These are phyloP conservation scores for Aspergillus novoparasiticus DNA, from an alignment of 2,329 filamentous ascomycete genomes.

Conservation along the genomic window DNA sequence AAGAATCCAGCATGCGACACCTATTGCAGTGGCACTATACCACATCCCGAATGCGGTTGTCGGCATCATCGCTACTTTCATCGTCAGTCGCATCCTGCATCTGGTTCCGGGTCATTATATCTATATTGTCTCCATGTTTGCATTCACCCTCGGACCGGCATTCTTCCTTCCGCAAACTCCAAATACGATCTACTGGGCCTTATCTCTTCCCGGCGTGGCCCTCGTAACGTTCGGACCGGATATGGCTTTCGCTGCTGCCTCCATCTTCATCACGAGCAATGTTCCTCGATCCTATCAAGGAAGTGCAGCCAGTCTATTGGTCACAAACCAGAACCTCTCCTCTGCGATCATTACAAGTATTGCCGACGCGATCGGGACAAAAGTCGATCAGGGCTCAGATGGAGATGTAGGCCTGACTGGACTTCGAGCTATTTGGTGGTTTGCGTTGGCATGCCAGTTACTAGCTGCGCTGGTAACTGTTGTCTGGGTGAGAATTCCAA, in stretches of 20 bases:
- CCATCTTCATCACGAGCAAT: slow-evolving; percentile 53
- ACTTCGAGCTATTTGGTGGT: slow-evolving; percentile 46
- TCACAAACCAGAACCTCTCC: slow-evolving; percentile 52
- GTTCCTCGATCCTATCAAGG: slow-evolving; percentile 52
- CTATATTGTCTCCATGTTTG: slow-evolving; percentile 48
- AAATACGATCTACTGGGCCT: slow-evolving; percentile 47
- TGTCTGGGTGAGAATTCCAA: slow-evolving; percentile 45
- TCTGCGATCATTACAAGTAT: slow-evolving; percentile 44
- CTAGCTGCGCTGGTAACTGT: slow-evolving; percentile 39
- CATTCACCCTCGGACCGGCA: slow-evolving; percentile 41
- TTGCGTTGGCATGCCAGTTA: slow-evolving; percentile 41
- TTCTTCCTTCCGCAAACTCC: slow-evolving; percentile 47
- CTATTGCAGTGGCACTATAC: slow-evolving; percentile 48
- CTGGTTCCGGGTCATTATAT: slow-evolving; percentile 51
- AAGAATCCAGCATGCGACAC: slow-evolving; percentile 40
- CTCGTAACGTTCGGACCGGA: slow-evolving; percentile 53
- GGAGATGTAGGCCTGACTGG: slow-evolving; percentile 36
- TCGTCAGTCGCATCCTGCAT: slow-evolving; percentile 52
- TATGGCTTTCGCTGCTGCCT: slow-evolving; percentile 50
- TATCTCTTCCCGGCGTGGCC: slow-evolving; percentile 49
- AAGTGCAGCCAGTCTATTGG: slow-evolving; percentile 49
- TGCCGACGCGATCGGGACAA: slow-evolving; percentile 41
- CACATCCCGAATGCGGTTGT: slow-evolving; percentile 50
- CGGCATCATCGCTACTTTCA: slow-evolving; percentile 48
- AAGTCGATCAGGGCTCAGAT: slow-evolving; percentile 23